Conservation (phyloP, 768 basidiomycete species). For the Lactarius sp. region DNA sequence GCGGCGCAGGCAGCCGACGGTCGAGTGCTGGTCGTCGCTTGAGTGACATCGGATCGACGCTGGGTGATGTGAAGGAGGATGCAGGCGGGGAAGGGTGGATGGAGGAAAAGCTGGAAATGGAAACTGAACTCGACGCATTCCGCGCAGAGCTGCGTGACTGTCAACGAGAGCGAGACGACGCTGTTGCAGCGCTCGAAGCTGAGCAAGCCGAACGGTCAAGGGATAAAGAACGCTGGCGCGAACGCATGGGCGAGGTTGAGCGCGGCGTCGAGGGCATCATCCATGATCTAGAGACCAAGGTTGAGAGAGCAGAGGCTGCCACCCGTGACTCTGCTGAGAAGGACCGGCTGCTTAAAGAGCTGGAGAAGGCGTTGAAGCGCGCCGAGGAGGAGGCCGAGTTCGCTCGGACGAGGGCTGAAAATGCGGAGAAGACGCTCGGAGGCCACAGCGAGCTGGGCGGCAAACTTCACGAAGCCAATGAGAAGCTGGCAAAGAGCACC, state of each 20-base stretch:
- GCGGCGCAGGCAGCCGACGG: slow-evolving; percentile 32
- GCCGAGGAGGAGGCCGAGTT: slow-evolving; percentile 49
- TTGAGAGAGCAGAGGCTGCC: slow-evolving; percentile 47
- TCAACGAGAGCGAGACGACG: slow-evolving; percentile 36
- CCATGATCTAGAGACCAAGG: slow-evolving; percentile 54
- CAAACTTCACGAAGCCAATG: slow-evolving; percentile 61
- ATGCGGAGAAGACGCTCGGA: slow-evolving; percentile 61
- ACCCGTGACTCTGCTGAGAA: slow-evolving; percentile 39
- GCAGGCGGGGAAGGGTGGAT: slow-evolving; percentile 59
- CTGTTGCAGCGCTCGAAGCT: slow-evolving; percentile 41
- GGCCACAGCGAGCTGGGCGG: slow-evolving; percentile 63
- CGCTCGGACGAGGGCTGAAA: slow-evolving; percentile 54
- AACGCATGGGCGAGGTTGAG: slow-evolving; percentile 67
- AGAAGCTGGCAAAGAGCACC: slow-evolving; percentile 49
- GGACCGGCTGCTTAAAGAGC: slow-evolving; percentile 40
- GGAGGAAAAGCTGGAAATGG: slow-evolving; percentile 60
- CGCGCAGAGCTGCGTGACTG: slow-evolving; percentile 37
- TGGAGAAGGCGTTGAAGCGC: slow-evolving; percentile 43
- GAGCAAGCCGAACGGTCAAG: slow-evolving; percentile 55
- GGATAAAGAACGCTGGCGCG: slow-evolving; percentile 68
- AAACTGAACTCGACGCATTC: slow-evolving; percentile 33
- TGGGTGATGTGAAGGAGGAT: slow-evolving; percentile 64
- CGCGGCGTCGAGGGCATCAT: slow-evolving; percentile 64
- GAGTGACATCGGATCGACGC: slow-evolving; percentile 45
- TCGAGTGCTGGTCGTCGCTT: slow-evolving; percentile 40